phyloP scores from a whole-genome alignment of 2,329 filamentous ascomycete genomes.

The Venturia nashicola region DNA sequence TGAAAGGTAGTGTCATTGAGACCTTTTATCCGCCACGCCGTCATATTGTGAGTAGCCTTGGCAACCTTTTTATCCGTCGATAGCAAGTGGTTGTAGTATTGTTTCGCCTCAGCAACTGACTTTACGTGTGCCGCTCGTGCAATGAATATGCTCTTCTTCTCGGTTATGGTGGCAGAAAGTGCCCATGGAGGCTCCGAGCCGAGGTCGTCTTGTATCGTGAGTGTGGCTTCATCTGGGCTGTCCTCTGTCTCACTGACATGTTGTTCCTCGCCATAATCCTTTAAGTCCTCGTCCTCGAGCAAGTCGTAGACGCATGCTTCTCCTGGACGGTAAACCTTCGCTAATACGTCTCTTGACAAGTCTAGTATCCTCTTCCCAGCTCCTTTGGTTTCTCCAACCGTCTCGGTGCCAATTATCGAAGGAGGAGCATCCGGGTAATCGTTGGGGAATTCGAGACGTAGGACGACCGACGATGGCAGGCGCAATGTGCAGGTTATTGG shows the following conservation, averaged over 20 bases:
- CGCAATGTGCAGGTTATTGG: slow-evolving; percentile 34
- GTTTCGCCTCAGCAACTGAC: slow-evolving; percentile 57
- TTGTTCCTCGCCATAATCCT: slow-evolving; percentile 34
- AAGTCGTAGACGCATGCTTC: slow-evolving; percentile 82
- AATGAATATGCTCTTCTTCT: slow-evolving; percentile 81
- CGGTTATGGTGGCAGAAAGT: slow-evolving; percentile 59
- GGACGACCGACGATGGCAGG: slow-evolving; percentile 47
- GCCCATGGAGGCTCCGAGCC: slow-evolving; percentile 51
- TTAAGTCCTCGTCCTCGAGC: slow-evolving; percentile 50
- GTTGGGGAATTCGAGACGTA: slow-evolving; percentile 54
- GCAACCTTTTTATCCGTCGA: slow-evolving; percentile 73
- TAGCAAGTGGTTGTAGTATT: slow-evolving; percentile 63
- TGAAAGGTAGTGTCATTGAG: slow-evolving; percentile 51
- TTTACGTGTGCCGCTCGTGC: slow-evolving; percentile 61
- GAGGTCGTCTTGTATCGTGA: slow-evolving; percentile 14
- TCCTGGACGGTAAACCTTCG: slow-evolving; percentile 56
- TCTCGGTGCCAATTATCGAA: slow-evolving; percentile 64
- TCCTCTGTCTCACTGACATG: background rate
- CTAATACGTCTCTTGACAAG: slow-evolving; percentile 54
- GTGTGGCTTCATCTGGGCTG: slow-evolving; percentile 17
- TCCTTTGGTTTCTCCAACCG: slow-evolving; percentile 59
- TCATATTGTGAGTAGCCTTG: slow-evolving; percentile 90
- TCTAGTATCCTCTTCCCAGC: slow-evolving; percentile 60
- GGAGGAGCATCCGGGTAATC: slow-evolving; percentile 68
- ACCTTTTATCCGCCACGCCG: slow-evolving; percentile 73